These are phyloP conservation scores for Castanea crenata DNA, from an alignment of 306 rosid genomes.

Conservation along the genomic window DNA sequence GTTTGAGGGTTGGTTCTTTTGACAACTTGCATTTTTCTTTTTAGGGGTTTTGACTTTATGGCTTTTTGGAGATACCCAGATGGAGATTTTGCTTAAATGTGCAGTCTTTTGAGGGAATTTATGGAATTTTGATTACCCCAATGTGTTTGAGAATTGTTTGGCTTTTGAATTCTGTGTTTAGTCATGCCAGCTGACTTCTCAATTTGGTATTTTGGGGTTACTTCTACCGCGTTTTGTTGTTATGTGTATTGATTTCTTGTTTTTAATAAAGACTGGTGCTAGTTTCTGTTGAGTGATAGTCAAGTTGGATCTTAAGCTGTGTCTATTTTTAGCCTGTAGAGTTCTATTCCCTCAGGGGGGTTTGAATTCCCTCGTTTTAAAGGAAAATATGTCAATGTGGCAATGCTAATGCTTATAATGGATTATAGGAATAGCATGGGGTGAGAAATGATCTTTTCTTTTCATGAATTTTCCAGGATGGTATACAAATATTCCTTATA, in stretches of 20 bases:
- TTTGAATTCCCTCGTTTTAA: not conserved
- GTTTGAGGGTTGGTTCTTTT: not conserved
- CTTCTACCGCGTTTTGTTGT: not conserved
- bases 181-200: not conserved
- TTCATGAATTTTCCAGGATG: not conserved
- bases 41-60: not conserved
- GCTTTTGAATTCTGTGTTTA: not conserved
- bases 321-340: not conserved
- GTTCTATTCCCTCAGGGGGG: not conserved
- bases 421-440: not conserved
- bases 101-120: not conserved
- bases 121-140: not conserved
- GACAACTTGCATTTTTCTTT: slow-evolving; percentile 13
- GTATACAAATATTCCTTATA: not conserved
- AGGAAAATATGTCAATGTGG: not conserved
- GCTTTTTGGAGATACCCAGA: not conserved
- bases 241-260: not conserved
- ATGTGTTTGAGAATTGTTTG: not conserved
- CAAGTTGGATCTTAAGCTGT: slow-evolving; percentile 1
- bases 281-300: not conserved
- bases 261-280: not conserved
- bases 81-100: not conserved
- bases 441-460: not conserved
- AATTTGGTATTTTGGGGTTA: not conserved
- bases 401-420: not conserved